Base-by-base conservation (phyloP, 139 green algal genomes). In the Tetraselmis chui region DNA sequence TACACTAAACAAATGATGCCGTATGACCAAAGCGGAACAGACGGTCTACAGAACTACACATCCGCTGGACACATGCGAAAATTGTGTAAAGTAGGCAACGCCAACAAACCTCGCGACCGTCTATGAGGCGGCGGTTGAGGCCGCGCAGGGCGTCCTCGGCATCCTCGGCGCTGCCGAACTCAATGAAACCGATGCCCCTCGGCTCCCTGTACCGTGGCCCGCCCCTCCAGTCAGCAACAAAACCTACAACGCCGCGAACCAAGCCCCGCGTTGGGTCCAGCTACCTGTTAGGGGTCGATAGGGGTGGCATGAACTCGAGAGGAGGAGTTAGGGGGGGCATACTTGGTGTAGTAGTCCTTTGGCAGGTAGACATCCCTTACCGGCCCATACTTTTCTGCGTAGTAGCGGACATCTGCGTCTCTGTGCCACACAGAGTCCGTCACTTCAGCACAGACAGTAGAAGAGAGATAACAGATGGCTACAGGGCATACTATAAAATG, bases 101-200 rank as follows among this genome's bases (percentile, higher is more conserved):
- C n/a, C n/a, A n/a, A 0, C 59, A n/a, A 32, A 92, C 87, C 85
- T 92, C 89, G 30, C 77, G 82, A 77, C 87, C 89, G 59, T 82
- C 31, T 1, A 92, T 77, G 24, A 82, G 31, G 0, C 31, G 45
- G 23, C 85, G 31, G 32, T 91, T 84, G 59, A 91, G 58, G 2
- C 78, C 84, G 45, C 89, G 81, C 45, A 86, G 81, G 0, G 89
- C 89, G 59, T 91, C 88, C 79, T 93, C 87, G 1, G 87, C 87
- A 67, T 92, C 89, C 18, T 84, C 79, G 1, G 74, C 31, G 45
- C 84, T 85, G 2, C 84, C 86, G 75, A 86, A 94, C 76, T 94
- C 91, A 1, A 94, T 23, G 30, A 94, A 94, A 1, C 81, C 88
- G 2, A 93, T 88, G 30, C 91, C 91, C 0, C 91, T 79, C 0